These are phyloP conservation scores for Plantago ovata DNA, from an alignment of 257 asterid species.

Conservation along the genomic window DNA sequence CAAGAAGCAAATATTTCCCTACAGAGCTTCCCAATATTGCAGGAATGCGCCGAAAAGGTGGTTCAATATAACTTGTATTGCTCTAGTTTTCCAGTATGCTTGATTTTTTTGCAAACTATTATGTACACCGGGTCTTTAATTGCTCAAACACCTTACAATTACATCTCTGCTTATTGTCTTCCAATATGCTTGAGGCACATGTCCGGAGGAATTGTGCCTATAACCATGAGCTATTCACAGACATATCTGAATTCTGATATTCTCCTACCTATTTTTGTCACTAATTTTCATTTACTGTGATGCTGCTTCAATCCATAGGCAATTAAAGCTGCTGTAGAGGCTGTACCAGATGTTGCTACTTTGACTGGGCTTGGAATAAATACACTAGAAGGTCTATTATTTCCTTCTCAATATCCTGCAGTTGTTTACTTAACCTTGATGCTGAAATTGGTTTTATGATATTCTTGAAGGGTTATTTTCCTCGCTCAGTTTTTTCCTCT, in stretches of 20 bases:
- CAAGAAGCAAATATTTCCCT: conserved; percentile 70
- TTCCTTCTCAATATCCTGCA: conserved; percentile 19
- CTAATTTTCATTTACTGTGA: conserved; percentile 14
- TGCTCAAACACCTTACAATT: too few species aligned
- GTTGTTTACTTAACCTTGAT: conserved; percentile 19
- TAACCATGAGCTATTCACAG: too few species aligned
- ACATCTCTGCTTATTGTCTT: too few species aligned
- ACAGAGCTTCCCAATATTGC: conserved; percentile 68
- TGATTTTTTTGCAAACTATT: conserved; percentile 12
- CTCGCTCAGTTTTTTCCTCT: conserved; percentile 79
- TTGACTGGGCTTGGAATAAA: conserved; percentile 75
- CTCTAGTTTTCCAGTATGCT: conserved; percentile 14
- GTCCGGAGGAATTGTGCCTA: too few species aligned
- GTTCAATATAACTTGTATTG: conserved; percentile 11
- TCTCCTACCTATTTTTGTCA: too few species aligned
- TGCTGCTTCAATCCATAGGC: conserved; percentile 49
- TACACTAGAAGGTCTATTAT: conserved; percentile 57
- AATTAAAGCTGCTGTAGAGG: conserved; percentile 72
- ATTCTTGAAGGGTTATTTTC: conserved; percentile 67
- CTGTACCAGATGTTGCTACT: conserved; percentile 53
- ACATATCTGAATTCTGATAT: too few species aligned
- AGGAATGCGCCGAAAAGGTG: conserved; percentile 88
- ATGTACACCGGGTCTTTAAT: conserved; percentile 2
- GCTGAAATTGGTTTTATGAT: conserved; percentile 22
- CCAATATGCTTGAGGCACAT: too few species aligned